Conservation (phyloP, 345 rosid genomes). For the Arabidopsis suecica region DNA sequence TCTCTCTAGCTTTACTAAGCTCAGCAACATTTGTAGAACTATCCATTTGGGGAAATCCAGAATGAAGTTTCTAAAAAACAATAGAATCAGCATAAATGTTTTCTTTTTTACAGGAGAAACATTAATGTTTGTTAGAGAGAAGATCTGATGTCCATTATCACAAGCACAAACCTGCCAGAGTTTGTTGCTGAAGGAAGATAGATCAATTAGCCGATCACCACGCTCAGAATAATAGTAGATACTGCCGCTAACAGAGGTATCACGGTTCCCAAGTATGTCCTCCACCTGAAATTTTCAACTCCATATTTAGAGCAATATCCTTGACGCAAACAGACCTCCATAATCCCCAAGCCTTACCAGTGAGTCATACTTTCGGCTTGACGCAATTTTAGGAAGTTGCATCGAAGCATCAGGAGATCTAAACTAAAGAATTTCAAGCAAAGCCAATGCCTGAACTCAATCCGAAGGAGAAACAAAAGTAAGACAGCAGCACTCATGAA, state of each 20-base stretch:
- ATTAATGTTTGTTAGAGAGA: slow-evolving; percentile 25
- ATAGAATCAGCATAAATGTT: slow-evolving; percentile 31
- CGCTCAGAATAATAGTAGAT: slow-evolving; percentile 89
- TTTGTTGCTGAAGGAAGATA: slow-evolving; percentile 72
- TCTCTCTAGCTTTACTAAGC: slow-evolving; percentile 77
- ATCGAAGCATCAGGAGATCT: slow-evolving; percentile 75
- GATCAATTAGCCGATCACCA: slow-evolving; percentile 91
- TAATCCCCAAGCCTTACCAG: slow-evolving; percentile 59
- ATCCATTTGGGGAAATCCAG: slow-evolving; percentile 67
- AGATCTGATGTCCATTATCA: slow-evolving; percentile 3
- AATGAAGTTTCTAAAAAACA: slow-evolving; percentile 65
- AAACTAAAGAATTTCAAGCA: slow-evolving; percentile 89
- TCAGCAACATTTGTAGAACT: slow-evolving; percentile 68
- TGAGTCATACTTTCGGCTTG: slow-evolving; percentile 66
- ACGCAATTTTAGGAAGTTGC: slow-evolving; percentile 71
- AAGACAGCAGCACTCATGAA: slow-evolving; percentile 23
- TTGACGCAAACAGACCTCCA: background rate
- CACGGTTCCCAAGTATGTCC: slow-evolving; percentile 75
- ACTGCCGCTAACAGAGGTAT: slow-evolving; percentile 78
- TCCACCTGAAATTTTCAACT: slow-evolving; percentile 60
- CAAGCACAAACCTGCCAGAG: slow-evolving; percentile 80
- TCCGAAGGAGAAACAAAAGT: slow-evolving; percentile 27
- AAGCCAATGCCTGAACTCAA: slow-evolving; percentile 69
- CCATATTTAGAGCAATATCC: slow-evolving; percentile 28
- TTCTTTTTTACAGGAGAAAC: slow-evolving; percentile 13